Base-by-base conservation (phyloP, 2,329 filamentous ascomycete species). In the Cryphonectria carpinicola region DNA sequence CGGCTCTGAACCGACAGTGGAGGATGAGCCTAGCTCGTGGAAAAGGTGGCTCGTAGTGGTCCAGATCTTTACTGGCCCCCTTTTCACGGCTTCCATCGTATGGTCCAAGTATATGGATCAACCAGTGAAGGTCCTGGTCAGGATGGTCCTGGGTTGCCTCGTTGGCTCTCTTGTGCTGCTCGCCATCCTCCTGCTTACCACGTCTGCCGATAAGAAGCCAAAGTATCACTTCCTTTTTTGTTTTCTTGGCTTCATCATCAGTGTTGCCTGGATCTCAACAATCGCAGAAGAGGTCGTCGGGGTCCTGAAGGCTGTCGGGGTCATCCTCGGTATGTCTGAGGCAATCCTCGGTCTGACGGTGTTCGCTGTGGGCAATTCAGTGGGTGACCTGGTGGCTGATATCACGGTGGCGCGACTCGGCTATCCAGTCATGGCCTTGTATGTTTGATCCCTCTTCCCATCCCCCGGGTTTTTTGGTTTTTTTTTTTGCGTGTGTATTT, bases 261-360 rank as follows among this genome's bases (percentile, higher is more conserved):
- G 92, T 73, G 96, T 98, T 70, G 92, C 93, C 35, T 99, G 97
- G 96, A 98, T 98, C 76, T 96, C 94, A 54, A 96, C 94, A 1
- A 94, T 99, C 75, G 95, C 96, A 1, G 93, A 94, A 49, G 95
- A 99, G 83, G 96, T 99, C 6, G 96, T 99, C 6, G 95, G 94
- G 43, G 92, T 98, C 7, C 87, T 99, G 74, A 98, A 99, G 82
- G 92, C 96, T 0, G 85, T 98, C 65, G 96, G 96, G 11, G 93
- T 98, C 41, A 93, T 99, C 66, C 84, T 97, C 69, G 91, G 93
- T 77, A 99, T 99, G 78, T 96, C 92, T 22, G 96, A 99, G 81
- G 96, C 96, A 4, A 93, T 99, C 73, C 87, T 99, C 14, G 96
- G 96, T 1, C 87, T 99, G 66, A 99, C 96, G 22, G 91, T 99